Conservation (phyloP, 2,329 filamentous ascomycete genomes). For the Chrysoporthe deuterocubensis region DNA sequence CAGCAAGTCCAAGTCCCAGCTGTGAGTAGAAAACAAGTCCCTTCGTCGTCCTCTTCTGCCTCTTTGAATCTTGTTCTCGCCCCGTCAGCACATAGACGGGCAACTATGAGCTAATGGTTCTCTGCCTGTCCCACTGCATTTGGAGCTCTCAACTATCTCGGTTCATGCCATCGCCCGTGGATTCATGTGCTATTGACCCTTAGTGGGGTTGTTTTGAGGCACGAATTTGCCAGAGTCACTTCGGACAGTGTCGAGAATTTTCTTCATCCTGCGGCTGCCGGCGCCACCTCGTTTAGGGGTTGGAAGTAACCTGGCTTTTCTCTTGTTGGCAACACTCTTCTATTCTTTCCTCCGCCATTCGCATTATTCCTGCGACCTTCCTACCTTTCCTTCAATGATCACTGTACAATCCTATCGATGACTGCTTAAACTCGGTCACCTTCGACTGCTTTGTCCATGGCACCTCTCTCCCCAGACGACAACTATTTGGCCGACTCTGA, state of each 20-base stretch:
- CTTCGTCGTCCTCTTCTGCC: background rate
- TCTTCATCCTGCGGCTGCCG: background rate
- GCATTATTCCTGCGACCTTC: background rate
- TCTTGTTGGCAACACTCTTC: background rate
- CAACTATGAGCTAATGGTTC: background rate
- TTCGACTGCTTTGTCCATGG: conserved; percentile 16
- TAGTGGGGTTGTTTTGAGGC: background rate
- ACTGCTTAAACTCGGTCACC: background rate
- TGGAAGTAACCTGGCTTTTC: background rate
- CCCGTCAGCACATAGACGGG: background rate
- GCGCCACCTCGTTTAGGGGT: background rate
- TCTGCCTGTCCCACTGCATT: conserved; percentile 6
- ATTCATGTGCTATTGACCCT: background rate
- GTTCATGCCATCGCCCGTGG: too few species aligned
- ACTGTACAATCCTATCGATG: background rate
- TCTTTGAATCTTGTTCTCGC: background rate
- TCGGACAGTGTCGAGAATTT: background rate
- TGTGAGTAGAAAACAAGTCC: conserved; percentile 40
- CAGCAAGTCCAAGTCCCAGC: conserved; percentile 35
- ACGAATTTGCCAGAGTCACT: background rate
- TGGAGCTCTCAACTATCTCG: background rate
- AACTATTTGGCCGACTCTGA: conserved; percentile 18
- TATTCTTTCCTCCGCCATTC: background rate
- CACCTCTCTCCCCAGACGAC: background rate
- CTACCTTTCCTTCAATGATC: background rate